Percentiles rank a stretch among this genome's conserved stretches.
These are phyloP conservation scores for Thraustochytrium sp. DNA, from an alignment of 352 stramenopile species.

Conservation along the genomic window DNA sequence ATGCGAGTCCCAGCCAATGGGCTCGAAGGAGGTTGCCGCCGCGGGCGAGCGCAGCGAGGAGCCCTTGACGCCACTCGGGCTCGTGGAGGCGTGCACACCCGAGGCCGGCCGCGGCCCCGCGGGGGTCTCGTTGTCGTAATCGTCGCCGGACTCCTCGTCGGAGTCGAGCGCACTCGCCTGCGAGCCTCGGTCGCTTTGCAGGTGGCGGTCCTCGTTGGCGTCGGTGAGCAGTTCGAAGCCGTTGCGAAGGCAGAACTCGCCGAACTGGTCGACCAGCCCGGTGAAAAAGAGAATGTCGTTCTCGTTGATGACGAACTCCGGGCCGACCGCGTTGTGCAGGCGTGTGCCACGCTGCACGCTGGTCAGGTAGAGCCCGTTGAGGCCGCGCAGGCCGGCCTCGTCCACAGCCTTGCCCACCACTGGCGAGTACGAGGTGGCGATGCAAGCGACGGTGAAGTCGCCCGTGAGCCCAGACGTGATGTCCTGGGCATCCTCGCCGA, in stretches of 20 bases:
- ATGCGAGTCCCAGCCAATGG: neutral
- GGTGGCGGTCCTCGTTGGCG: slow-evolving; percentile 49
- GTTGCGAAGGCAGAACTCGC: slow-evolving; percentile 59
- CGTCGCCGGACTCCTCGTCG: neutral
- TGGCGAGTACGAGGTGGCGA: slow-evolving; percentile 55
- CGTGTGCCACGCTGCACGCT: slow-evolving; percentile 60
- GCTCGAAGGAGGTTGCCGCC: neutral
- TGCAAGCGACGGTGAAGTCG: slow-evolving; percentile 38
- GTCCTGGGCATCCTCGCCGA: neutral
- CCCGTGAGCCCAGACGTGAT: neutral
- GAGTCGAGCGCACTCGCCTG: neutral
- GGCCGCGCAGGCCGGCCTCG: slow-evolving; percentile 58
- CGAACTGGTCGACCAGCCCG: slow-evolving; percentile 58
- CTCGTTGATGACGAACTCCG: slow-evolving; percentile 62
- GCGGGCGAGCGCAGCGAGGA: neutral
- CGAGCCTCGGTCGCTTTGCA: neutral
- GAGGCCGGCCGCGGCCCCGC: neutral
- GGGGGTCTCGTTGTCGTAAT: neutral
- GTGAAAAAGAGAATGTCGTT: slow-evolving; percentile 63
- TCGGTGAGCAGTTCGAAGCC: slow-evolving; percentile 60
- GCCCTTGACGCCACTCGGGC: no score
- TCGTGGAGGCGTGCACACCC: no score
- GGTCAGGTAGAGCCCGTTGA: slow-evolving; percentile 60
- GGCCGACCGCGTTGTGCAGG: slow-evolving; percentile 59
- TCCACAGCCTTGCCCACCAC: slow-evolving; percentile 58